Conservation (phyloP, 106 monocot species). For the Amphibolis antarctica region DNA sequence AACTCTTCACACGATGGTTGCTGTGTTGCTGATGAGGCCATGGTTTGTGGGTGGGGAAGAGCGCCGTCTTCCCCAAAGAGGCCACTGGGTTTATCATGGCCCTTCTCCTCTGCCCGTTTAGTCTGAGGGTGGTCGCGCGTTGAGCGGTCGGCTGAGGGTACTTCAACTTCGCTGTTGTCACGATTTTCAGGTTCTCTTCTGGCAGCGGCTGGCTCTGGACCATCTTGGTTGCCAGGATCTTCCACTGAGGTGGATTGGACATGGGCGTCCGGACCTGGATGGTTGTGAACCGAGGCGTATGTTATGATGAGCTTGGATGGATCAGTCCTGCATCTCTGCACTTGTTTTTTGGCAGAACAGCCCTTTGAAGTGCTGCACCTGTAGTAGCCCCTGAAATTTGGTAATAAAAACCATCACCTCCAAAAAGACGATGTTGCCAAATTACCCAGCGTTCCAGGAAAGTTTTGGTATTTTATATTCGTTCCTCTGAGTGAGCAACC, state of each 20-base stretch:
- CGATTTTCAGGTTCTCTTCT: background rate
- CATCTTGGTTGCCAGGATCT: background rate
- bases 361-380: constrained; percentile 56
- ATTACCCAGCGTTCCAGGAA: no score
- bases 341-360: constrained; percentile 56
- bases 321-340: constrained; percentile 50
- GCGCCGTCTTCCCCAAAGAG: background rate
- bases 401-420: no score
- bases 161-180: background rate
- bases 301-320: constrained; percentile 44
- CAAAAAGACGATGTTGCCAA: no score
- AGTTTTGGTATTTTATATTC: no score
- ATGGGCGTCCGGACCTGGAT: constrained; percentile 26
- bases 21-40: background rate
- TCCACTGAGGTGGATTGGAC: background rate
- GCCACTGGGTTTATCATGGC: background rate
- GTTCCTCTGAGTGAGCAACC: no score
- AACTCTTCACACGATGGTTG: constrained; percentile 8
- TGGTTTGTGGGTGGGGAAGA: background rate
- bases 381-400: constrained; percentile 39
- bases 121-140: background rate
- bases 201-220: background rate
- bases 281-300: constrained; percentile 51
- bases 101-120: background rate
- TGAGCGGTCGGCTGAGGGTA: background rate